Percentiles rank a stretch among this genome's conserved stretches.
These are phyloP conservation scores for Dactylonectria macrodidyma DNA, from an alignment of 2,329 filamentous ascomycete species.

Conservation along the genomic window DNA sequence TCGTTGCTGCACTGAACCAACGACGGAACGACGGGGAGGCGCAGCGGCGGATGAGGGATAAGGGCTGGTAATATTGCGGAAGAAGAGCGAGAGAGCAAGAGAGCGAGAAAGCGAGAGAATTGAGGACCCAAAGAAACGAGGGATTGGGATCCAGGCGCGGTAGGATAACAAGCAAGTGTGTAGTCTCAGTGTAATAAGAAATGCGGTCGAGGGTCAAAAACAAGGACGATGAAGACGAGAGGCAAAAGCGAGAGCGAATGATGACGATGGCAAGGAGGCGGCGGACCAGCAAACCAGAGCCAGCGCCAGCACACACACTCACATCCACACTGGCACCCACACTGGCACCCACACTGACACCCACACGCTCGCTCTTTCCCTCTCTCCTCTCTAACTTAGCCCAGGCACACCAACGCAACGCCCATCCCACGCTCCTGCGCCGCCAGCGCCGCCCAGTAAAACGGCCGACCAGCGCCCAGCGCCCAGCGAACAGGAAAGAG, in stretches of 20 bases:
- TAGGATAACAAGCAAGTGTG: constrained; percentile 21
- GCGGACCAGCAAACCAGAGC: constrained; percentile 11
- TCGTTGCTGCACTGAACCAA: constrained; percentile 19
- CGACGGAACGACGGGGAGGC: constrained; percentile 34
- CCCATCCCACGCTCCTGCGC: neutral
- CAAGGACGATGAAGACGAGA: constrained; percentile 17
- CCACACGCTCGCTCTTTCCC: no score
- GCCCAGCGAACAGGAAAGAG: constrained; percentile 1
- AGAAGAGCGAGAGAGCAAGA: constrained; percentile 2
- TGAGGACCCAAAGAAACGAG: constrained; percentile 21
- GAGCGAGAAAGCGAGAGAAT: constrained; percentile 9
- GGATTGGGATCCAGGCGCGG: constrained; percentile 15
- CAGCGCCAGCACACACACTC: constrained; percentile 2
- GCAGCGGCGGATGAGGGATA: constrained; percentile 18
- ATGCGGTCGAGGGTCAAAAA: constrained; percentile 13
- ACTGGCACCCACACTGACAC: no score
- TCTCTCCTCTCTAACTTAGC: no score
- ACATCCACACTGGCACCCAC: no score
- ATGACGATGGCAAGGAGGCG: constrained; percentile 47
- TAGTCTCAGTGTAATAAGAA: constrained; percentile 10
- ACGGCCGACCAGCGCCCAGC: constrained; percentile 1
- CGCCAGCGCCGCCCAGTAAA: constrained; percentile 4
- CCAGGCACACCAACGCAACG: neutral
- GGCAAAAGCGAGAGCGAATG: constrained; percentile 31
- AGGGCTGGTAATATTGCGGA: neutral